phyloP scores from a whole-genome alignment of 345 rosid species.

The Aegle marmelos region DNA sequence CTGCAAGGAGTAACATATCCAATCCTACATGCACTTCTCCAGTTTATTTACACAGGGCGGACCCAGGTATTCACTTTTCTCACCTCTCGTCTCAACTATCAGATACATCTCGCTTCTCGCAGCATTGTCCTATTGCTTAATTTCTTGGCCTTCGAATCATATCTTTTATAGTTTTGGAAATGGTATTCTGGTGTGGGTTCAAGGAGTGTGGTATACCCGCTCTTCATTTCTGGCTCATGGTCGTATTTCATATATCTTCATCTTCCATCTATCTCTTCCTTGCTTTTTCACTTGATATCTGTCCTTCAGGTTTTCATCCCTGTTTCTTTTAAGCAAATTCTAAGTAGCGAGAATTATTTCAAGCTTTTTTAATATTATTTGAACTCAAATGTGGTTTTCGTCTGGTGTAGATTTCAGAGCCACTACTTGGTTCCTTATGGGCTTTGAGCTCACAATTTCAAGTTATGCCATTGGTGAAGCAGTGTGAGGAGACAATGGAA shows the following conservation, averaged over 20 bases:
- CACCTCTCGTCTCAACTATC: background rate
- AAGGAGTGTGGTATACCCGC: background rate
- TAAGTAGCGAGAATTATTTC: background rate
- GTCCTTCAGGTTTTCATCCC: background rate
- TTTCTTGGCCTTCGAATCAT: background rate
- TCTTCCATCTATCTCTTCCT: background rate
- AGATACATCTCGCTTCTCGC: background rate
- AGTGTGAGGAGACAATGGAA: slow-evolving; percentile 67
- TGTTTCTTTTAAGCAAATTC: slow-evolving; percentile 7
- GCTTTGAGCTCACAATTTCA: slow-evolving; percentile 61
- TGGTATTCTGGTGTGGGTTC: background rate
- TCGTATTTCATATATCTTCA: background rate
- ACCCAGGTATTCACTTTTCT: slow-evolving; percentile 53
- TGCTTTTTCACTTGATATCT: background rate
- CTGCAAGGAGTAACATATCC: slow-evolving; percentile 51
- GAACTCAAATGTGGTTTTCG: background rate
- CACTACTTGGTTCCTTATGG: slow-evolving; percentile 58
- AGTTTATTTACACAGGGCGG: slow-evolving; percentile 66
- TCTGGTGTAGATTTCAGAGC: slow-evolving; percentile 59
- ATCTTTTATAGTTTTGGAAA: background rate
- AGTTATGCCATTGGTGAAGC: slow-evolving; percentile 69
- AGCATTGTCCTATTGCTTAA: background rate
- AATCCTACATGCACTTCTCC: slow-evolving; percentile 75
- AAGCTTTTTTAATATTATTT: background rate
- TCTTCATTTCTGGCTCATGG: background rate